phyloP scores from a whole-genome alignment of 768 basidiomycete species.

The Kwoniella heveanensis region DNA sequence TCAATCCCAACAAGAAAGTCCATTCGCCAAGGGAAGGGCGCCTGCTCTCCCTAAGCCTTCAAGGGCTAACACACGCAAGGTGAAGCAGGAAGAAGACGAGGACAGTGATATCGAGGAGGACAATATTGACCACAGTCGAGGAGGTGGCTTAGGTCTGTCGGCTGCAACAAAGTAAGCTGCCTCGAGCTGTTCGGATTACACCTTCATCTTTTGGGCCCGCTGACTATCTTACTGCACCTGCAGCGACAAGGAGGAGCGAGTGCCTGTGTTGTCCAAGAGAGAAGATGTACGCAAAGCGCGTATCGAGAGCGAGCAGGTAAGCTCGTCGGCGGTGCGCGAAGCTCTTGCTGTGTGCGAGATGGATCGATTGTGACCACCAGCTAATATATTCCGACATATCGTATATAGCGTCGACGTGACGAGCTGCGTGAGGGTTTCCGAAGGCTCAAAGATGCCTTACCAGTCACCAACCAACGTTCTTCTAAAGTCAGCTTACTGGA shows the following conservation, averaged over 20 bases:
- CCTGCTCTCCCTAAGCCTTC: neutral
- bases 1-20: neutral
- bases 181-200: no score
- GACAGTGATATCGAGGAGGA: constrained; percentile 28
- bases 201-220: no score
- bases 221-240: neutral
- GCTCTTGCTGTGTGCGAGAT: constrained; percentile 15
- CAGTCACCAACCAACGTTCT: constrained; percentile 85
- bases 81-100: constrained; percentile 18
- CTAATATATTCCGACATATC: constrained; percentile 4
- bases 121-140: constrained; percentile 15
- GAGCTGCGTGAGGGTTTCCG: constrained; percentile 91
- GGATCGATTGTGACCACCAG: neutral
- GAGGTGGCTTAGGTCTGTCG: constrained; percentile 15
- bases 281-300: constrained; percentile 31
- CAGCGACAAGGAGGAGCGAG: constrained; percentile 6
- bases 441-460: constrained; percentile 85
- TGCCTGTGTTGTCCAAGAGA: constrained; percentile 14
- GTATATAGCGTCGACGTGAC: constrained; percentile 74
- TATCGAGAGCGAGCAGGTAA: constrained; percentile 47
- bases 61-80: constrained; percentile 8
- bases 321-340: constrained; percentile 37
- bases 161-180: constrained; percentile 12
- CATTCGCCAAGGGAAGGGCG: constrained; percentile 7
- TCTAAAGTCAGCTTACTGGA: constrained; percentile 90